Base-by-base conservation (phyloP, 2,329 filamentous ascomycete genomes). In the Botryotinia calthae region DNA sequence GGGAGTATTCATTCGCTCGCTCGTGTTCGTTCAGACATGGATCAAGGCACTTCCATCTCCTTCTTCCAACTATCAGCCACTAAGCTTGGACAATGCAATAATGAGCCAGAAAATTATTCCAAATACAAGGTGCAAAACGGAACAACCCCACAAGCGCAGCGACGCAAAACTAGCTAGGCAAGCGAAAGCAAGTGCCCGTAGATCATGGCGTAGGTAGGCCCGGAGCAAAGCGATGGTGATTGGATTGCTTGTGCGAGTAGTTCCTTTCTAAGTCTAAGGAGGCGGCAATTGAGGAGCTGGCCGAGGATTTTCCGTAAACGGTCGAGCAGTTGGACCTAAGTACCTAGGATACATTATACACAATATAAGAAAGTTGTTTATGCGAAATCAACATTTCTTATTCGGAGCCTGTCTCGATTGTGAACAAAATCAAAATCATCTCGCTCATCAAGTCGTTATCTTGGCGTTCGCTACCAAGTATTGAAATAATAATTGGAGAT, bases 101-200 rank as follows among this genome's bases (percentile, higher is more conserved):
- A 56, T 14, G 16, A 64, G 62, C 64, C n/a, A 67, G 64, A 34
- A 51, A 51, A 67, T 58, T 25, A 69, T 69, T 69, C 66, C 66
- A 69, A 69, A 69, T 69, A 59, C 63, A 66, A 20, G 44, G 31
- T 51, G 63, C 63, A 66, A 66, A 40, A 37, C 63, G 44, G 63
- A 48, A 51, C 31, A 16, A 51, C 63, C 44, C 64, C 64, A 67
- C 64, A 42, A 67, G 46, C 46, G 9, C 46, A 66, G 18, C 46
- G 44, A 65, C 22, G 44, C 14, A 51, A 31, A 31, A 22, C n/a
- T 28, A 44, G 61, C 31, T 28, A 28, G 7, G 1, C 64, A 66
- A 58, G 54, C 51, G 51, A 69, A 69, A 66, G 63, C 63, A 66
- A 66, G 63, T 66, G 48, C 65, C 65, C 65, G 65, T 58, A 68